Base-by-base conservation (phyloP, 2,329 filamentous ascomycete genomes). In the Cephalotrichum gorgonifer region DNA sequence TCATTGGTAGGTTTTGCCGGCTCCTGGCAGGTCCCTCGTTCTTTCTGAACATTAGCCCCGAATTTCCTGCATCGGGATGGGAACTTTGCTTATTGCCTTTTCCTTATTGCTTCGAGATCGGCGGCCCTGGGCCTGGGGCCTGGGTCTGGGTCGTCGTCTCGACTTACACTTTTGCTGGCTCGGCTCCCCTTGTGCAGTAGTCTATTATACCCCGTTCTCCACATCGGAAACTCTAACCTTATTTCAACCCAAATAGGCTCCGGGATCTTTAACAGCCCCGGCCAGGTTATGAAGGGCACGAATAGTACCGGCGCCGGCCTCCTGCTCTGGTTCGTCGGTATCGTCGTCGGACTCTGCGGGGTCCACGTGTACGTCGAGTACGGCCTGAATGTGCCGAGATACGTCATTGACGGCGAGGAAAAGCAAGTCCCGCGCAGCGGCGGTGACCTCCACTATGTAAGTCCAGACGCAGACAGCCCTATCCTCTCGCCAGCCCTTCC, bases 361-460 rank as follows among this genome's bases (percentile, higher is more conserved):
- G 54, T 58, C 15, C 64, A 66, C 28, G 64, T 66, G 8, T 66
- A 66, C 49, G 60, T 74, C 14, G 71, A 74, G 52, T 70, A 71
- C 44, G 71, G 71, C 4, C 61, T 74, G 15, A 71, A 68, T 28
- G 62, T 72, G 26, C 71, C 71, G 9, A 63, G 69, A 23, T 67
- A 67, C 46, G 57, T 61, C 17, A 62, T 67, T 28, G 56, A 64
- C 15, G 65, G 64, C 8, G 53, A 64, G 12, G 63, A 68, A 49
- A 63, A 65, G 50, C 61, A 60, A 27, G 65, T 72, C 2, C 70
- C 71, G 4, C 61, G 71, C 33, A 70, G 65, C 38, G 71, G 71
- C 4, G 71, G 69, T 22, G 71, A 72, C 49, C 65, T 72, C 50
- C 71, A 73, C 54, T 74, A 73, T 51, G 59, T 61, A 39, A 50